phyloP scores from a whole-genome alignment of 148 eudicot genomes.

The Rhododendron griersonianum region DNA sequence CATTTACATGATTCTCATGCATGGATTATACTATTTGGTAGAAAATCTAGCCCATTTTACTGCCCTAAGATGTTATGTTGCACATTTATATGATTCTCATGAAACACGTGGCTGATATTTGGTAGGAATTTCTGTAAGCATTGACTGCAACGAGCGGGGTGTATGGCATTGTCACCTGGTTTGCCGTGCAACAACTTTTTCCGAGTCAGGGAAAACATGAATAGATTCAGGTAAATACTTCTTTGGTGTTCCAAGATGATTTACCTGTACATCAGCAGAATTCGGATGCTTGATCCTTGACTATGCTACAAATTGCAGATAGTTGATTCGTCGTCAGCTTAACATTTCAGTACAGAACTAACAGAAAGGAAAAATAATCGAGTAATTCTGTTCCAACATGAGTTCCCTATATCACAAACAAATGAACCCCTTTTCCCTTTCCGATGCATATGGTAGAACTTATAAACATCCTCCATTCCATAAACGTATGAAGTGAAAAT shows the following conservation, averaged over 20 bases:
- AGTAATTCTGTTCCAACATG: background rate
- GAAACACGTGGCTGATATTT: background rate
- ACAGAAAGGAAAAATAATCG: background rate
- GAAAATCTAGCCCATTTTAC: background rate
- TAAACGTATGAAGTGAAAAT: background rate
- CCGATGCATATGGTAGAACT: background rate
- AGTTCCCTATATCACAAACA: background rate
- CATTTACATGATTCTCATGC: background rate
- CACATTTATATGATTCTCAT: background rate
- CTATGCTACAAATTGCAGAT: slow-evolving; percentile 53
- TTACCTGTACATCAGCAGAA: slow-evolving; percentile 86
- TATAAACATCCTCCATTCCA: background rate
- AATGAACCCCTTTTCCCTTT: background rate
- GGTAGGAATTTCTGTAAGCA: background rate
- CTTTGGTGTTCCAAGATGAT: slow-evolving; percentile 6
- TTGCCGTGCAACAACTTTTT: background rate
- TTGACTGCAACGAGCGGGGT: background rate
- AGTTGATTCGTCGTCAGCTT: slow-evolving; percentile 15
- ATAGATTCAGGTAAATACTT: background rate
- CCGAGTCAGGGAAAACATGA: background rate
- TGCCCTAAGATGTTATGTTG: background rate
- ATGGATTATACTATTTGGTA: background rate
- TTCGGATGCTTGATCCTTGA: slow-evolving; percentile 58
- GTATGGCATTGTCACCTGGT: background rate
- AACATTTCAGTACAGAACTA: background rate